Base-by-base conservation (phyloP, 2,329 filamentous ascomycete genomes). In the Phoma sp. region DNA sequence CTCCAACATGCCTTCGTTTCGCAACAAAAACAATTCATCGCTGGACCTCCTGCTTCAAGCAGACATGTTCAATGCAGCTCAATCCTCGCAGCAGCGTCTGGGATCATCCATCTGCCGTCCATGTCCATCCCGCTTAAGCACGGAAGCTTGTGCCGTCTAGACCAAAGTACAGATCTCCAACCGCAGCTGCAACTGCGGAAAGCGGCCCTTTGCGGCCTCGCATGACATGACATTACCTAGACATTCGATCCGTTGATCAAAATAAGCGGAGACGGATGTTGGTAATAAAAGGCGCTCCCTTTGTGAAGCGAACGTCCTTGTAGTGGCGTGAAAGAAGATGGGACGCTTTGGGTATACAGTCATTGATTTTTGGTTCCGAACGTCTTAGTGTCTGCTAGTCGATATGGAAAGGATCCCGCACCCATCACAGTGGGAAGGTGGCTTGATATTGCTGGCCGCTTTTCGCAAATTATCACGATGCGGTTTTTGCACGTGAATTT, bases 151-250 rank as follows among this genome's bases (percentile, higher is more conserved):
- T 27, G 41, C 41, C 17, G 17, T 17, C 40, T 15, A 50, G 45
- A 29, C 51, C 40, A 37, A 45, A 21, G 46, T 55, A 51, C 19
- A 32, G 52, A 51, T 55, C 52, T 38, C 33, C 41, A 29, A 43
- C 46, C 29, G 45, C 51, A 37, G 22, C 46, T 55, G 52, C 51
- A 55, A 39, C 29, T 55, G 46, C 45, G 51, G 41, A 55, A 45
- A 31, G 46, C 52, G 46, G 51, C 51, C 41, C 52, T 55, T 45
- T 49, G 52, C 52, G 36, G 46, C 52, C 36, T 55, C 40, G 45
- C 52, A 55, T 45, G 36, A 41, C 35, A 25, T 37, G 45, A 50
- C 40, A 31, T 36, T 39, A 27, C 39, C 22, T 31, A 12, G 40
- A 17, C 17, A 17, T 17, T 17, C 17, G 17, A 17, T 17, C 17